Base-by-base conservation (phyloP, 176 grass and related monocot species). In the Cocos nucifera region DNA sequence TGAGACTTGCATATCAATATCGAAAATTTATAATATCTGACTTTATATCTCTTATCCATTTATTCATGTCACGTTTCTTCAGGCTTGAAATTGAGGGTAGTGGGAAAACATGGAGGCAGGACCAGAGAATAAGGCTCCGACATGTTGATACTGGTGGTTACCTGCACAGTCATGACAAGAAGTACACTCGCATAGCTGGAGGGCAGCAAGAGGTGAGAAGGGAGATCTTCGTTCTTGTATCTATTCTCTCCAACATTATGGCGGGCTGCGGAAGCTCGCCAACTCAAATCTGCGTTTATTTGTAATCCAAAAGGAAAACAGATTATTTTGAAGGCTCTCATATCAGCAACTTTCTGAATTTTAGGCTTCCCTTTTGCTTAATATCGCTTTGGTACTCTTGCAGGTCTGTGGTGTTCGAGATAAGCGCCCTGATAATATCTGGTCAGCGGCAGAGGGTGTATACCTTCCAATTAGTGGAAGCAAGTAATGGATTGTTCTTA, bases 151-250 rank as follows among this genome's bases (percentile, higher is more conserved):
- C 87, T 15, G 75, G 75, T 54, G 87, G 87, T 23, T 90, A 83
- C 69, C 69, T 90, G 44, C 82, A 90, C 65, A 90, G 87, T 60
- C 87, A 90, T 77, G 78, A 80, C 76, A 86, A 83, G 72, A 90
- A 90, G 65, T 90, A 82, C 73, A 82, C 72, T 52, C 80, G 79
- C 28, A 83, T 90, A 73, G 87, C 78, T 56, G 82, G 87, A 59
- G 87, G 82, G 18, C 87, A 90, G 73, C 87, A 90, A 80, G 87
- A 86, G 82, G 82, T 90, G 51, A 66, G 64, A 69, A 56, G 50
- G 5, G 17, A 61, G 21, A 22, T 16, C 28, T 17, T 15, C 23
- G 58, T 53, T 68, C 19, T 44, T 44, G 35, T 10, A 12, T 44
- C 35, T 44, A 44, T 44, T 44, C 35, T 44, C 35, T 44, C 1